These are phyloP conservation scores for Asterophora lycoperdoides DNA, from an alignment of 768 basidiomycete genomes.

Conservation along the genomic window DNA sequence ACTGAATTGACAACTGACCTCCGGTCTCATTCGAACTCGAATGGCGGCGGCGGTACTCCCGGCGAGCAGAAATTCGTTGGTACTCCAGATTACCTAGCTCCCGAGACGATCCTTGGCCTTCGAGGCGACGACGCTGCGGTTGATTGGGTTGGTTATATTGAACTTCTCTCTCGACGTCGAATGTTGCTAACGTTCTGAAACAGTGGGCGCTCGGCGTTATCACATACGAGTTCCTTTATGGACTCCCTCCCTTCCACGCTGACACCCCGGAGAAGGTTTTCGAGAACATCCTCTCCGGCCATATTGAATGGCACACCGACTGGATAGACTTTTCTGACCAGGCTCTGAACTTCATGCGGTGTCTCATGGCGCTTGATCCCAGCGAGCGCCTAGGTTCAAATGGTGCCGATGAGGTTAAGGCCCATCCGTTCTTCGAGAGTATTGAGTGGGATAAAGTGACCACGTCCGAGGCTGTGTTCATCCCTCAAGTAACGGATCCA, in stretches of 20 bases:
- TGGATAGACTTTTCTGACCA: slow-evolving; percentile 83
- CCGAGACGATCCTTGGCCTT: slow-evolving; percentile 91
- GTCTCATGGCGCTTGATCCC: slow-evolving; percentile 80
- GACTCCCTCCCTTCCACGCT: slow-evolving; percentile 96
- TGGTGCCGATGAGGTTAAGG: slow-evolving; percentile 90
- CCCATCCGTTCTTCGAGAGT: slow-evolving; percentile 83
- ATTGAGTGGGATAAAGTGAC: slow-evolving; percentile 95
- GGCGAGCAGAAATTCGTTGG: slow-evolving; percentile 94
- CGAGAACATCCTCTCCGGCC: slow-evolving; percentile 94
- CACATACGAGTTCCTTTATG: slow-evolving; percentile 96
- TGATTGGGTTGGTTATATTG: slow-evolving; percentile 76
- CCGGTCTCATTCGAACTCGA: slow-evolving; percentile 68
- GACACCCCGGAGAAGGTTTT: slow-evolving; percentile 97
- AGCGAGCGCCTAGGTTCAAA: slow-evolving; percentile 73
- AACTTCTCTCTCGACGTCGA: neutral
- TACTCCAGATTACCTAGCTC: slow-evolving; percentile 96
- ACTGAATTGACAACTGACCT: slow-evolving; percentile 80
- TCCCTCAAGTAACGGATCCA: slow-evolving; percentile 91
- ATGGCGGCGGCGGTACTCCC: slow-evolving; percentile 58
- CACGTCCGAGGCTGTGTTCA: slow-evolving; percentile 86
- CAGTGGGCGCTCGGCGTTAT: slow-evolving; percentile 99
- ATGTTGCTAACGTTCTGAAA: slow-evolving; percentile 13
- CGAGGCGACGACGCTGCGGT: slow-evolving; percentile 93
- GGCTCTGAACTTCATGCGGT: slow-evolving; percentile 85
- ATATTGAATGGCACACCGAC: slow-evolving; percentile 95